phyloP scores from a whole-genome alignment of 2,329 filamentous ascomycete genomes.

The Dendryphion nanum region DNA sequence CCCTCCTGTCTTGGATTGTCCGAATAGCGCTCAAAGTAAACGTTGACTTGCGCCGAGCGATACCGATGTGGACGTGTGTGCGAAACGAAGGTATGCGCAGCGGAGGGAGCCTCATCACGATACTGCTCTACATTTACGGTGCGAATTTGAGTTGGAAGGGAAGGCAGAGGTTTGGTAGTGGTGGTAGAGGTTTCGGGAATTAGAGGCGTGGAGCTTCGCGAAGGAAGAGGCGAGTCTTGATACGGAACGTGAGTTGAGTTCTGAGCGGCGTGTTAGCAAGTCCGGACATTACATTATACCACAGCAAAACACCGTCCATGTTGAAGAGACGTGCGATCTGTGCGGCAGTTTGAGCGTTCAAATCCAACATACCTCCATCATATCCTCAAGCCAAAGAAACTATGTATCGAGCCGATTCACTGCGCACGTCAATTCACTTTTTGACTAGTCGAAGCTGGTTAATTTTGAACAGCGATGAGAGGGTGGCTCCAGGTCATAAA shows the following conservation, averaged over 20 bases:
- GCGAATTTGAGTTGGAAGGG: neutral
- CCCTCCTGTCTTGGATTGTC: constrained; percentile 5
- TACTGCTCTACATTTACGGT: constrained; percentile 9
- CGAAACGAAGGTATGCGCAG: constrained; percentile 4
- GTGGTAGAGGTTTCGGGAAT: constrained; percentile 12
- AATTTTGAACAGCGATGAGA: no score
- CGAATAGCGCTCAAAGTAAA: constrained; percentile 8
- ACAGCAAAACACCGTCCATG: neutral
- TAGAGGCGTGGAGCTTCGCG: constrained; percentile 9
- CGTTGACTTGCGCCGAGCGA: neutral
- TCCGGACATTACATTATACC: constrained; percentile 1
- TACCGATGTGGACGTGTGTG: neutral
- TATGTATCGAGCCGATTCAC: no score
- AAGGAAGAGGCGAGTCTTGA: constrained; percentile 12
- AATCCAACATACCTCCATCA: no score
- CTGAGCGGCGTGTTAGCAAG: constrained; percentile 4
- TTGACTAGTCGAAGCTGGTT: no score
- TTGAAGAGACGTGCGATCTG: no score
- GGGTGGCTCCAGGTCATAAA: neutral
- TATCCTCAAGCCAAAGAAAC: no score
- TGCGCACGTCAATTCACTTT: no score
- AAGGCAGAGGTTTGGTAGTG: constrained; percentile 3
- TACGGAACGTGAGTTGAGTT: constrained; percentile 8
- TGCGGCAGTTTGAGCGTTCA: no score
- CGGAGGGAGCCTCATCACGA: constrained; percentile 13